phyloP scores from a whole-genome alignment of 495 filamentous ascomycete species.

The Aspergillus incahuasiensis region DNA sequence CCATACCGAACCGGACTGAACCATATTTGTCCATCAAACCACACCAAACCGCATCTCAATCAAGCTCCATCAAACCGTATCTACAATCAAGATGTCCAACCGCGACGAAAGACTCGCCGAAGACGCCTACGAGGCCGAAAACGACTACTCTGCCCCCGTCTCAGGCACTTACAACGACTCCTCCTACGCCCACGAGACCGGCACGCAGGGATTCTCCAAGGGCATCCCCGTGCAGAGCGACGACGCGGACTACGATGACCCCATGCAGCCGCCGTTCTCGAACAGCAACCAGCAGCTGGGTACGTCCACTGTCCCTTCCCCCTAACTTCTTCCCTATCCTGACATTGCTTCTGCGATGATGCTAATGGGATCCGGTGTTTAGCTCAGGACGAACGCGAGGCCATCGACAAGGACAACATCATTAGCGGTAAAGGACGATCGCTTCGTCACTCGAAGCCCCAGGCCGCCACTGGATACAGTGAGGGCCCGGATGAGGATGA shows the following conservation, averaged over 20 bases:
- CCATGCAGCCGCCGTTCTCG: slow-evolving; percentile 23
- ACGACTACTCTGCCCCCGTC: slow-evolving; percentile 21
- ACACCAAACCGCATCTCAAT: background rate
- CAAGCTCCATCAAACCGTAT: background rate
- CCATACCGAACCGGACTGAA: background rate
- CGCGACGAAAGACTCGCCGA: slow-evolving; percentile 26
- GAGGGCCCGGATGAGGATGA: slow-evolving; percentile 31
- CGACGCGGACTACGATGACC: slow-evolving; percentile 17
- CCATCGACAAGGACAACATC: slow-evolving; percentile 24
- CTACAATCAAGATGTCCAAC: slow-evolving; percentile 19
- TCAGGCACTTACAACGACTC: slow-evolving; percentile 16
- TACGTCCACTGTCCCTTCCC: slow-evolving; percentile 10
- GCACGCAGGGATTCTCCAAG: background rate
- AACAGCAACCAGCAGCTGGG: slow-evolving; percentile 23
- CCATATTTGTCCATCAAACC: too few species aligned
- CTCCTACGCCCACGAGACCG: slow-evolving; percentile 19
- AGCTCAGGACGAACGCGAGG: slow-evolving; percentile 24
- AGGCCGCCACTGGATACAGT: slow-evolving; percentile 19
- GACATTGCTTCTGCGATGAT: background rate
- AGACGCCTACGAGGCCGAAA: slow-evolving; percentile 26
- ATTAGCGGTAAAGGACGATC: slow-evolving; percentile 19
- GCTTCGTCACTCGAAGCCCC: slow-evolving; percentile 27
- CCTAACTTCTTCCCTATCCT: background rate
- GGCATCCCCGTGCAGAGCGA: slow-evolving; percentile 11
- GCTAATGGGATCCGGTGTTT: background rate